These are phyloP conservation scores for Fusarium lyarnte DNA, from an alignment of 2,329 filamentous ascomycete species.

Conservation along the genomic window DNA sequence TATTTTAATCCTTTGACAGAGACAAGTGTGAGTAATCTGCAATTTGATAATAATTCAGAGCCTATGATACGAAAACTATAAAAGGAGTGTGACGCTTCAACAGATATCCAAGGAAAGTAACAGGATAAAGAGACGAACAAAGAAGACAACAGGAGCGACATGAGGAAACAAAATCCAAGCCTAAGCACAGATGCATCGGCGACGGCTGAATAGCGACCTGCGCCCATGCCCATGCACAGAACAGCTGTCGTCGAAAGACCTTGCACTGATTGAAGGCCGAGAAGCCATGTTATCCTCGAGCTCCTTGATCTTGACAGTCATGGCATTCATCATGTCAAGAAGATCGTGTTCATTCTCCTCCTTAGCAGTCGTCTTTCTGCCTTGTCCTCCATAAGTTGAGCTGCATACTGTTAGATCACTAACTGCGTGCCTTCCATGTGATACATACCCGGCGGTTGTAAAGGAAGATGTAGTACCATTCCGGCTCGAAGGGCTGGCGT, in stretches of 20 bases:
- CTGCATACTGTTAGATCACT: accelerated
- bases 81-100: accelerated
- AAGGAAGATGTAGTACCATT: neutral
- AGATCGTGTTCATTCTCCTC: neutral
- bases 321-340: neutral
- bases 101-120: accelerated
- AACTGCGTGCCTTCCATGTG: accelerated
- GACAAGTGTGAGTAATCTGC: no score
- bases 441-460: neutral
- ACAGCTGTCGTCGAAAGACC: neutral
- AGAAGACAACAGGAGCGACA: accelerated
- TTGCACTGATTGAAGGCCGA: accelerated
- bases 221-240: neutral
- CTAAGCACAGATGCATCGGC: neutral
- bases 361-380: neutral
- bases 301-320: neutral
- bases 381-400: neutral
- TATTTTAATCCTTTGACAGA: no score
- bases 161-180: accelerated
- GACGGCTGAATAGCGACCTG: neutral
- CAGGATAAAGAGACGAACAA: accelerated
- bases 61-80: neutral
- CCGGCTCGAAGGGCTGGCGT: neutral
- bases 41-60: no score
- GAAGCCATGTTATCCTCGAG: neutral